These are phyloP conservation scores for Rhododendron vialii DNA, from an alignment of 148 eudicot species.

Conservation along the genomic window DNA sequence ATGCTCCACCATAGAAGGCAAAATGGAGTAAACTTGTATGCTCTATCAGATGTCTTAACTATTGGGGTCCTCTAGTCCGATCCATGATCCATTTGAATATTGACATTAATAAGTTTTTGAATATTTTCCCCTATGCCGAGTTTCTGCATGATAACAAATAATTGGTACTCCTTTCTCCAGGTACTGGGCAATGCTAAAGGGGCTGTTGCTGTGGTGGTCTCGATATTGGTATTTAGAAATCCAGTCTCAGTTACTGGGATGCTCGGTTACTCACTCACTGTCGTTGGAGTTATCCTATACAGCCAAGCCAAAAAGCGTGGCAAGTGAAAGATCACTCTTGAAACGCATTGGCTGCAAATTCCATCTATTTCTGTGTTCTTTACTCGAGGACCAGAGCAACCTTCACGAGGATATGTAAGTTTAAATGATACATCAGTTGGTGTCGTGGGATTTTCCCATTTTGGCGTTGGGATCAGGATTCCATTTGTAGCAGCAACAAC, in stretches of 20 bases:
- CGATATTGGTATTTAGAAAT: conserved; percentile 75
- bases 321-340: neutral
- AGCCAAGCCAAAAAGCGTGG: conserved; percentile 80
- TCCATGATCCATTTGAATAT: neutral
- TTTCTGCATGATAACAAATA: neutral
- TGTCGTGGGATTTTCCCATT: conserved; percentile 10
- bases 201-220: conserved; percentile 87
- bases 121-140: neutral
- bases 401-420: conserved; percentile 12
- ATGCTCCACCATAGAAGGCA: no score
- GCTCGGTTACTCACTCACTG: conserved; percentile 83
- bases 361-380: conserved; percentile 4
- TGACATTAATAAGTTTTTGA: neutral
- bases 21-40: neutral
- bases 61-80: conserved; percentile 3
- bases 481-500: conserved; percentile 22
- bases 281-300: conserved; percentile 73
- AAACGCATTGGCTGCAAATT: conserved; percentile 11
- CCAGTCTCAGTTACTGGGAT: conserved; percentile 86
- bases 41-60: neutral
- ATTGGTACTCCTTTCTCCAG: conserved; percentile 28
- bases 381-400: conserved; percentile 11
- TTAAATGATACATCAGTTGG: neutral
- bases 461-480: conserved; percentile 21
- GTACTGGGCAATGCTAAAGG: conserved; percentile 96